Conservation (phyloP, 1,139 yeast genomes). For the Schwanniomyces etchellsii region DNA sequence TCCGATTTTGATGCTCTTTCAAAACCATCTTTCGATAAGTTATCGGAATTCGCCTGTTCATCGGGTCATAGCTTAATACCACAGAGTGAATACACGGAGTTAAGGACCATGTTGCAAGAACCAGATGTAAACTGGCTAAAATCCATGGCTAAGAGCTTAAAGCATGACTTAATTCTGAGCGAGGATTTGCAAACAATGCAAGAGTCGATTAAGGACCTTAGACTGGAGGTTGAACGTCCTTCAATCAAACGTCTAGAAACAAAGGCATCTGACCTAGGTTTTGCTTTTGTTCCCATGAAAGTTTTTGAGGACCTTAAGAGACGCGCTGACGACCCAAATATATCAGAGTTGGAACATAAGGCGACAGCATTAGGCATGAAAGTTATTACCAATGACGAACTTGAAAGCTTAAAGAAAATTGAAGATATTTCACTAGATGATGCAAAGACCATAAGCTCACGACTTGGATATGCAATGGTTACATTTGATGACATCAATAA, state of each 20-base stretch:
- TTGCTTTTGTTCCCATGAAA: slow-evolving; percentile 10
- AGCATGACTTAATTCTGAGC: slow-evolving; percentile 7
- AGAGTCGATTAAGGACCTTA: slow-evolving; percentile 14
- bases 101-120: slow-evolving; percentile 2
- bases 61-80: background rate
- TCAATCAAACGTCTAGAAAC: background rate
- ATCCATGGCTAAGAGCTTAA: slow-evolving; percentile 3
- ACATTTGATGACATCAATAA: too few species aligned
- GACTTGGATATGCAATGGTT: slow-evolving; percentile 4
- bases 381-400: slow-evolving; percentile 13
- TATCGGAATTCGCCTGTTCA: background rate
- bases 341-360: slow-evolving; percentile 19
- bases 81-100: background rate
- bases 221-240: slow-evolving; percentile 7
- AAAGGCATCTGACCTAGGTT: slow-evolving; percentile 10
- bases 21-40: background rate
- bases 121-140: background rate
- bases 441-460: slow-evolving; percentile 19
- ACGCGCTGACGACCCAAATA: slow-evolving; percentile 15
- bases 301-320: slow-evolving; percentile 14
- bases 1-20: background rate
- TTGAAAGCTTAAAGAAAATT: slow-evolving; percentile 11
- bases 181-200: slow-evolving; percentile 13
- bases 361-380: slow-evolving; percentile 9
- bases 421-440: slow-evolving; percentile 16